Conservation (phyloP, 345 rosid genomes). For the Linum lewisii region DNA sequence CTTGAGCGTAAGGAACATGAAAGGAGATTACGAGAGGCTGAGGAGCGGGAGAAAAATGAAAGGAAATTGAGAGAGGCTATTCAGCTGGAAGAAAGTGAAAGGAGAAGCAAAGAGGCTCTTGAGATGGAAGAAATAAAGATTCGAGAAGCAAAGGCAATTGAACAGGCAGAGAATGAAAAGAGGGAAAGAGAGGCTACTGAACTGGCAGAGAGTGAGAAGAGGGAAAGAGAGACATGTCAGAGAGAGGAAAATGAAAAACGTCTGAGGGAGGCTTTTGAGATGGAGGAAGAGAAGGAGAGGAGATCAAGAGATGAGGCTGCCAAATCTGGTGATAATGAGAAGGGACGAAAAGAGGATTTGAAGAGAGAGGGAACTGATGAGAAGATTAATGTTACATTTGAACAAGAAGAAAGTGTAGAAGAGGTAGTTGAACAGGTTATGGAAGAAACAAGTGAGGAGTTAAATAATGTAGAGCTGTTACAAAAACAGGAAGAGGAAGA, state of each 20-base stretch:
- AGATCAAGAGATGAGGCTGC: slow-evolving; percentile 21
- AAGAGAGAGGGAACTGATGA: slow-evolving; percentile 30
- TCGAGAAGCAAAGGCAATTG: slow-evolving; percentile 31
- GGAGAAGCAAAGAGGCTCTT: slow-evolving; percentile 25
- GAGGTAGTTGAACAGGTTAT: not conserved
- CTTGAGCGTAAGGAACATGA: slow-evolving; percentile 28
- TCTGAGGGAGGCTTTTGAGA: slow-evolving; percentile 31
- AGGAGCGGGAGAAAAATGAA: slow-evolving; percentile 28
- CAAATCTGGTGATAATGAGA: slow-evolving; percentile 32
- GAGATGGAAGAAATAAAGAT: slow-evolving; percentile 41
- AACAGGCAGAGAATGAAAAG: slow-evolving; percentile 37
- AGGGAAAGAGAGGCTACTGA: not conserved
- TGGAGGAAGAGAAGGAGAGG: slow-evolving; percentile 36
- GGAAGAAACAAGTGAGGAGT: not conserved
- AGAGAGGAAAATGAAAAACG: slow-evolving; percentile 29
- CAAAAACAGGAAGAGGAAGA: not conserved
- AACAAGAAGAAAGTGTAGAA: slow-evolving; percentile 13
- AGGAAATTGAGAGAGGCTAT: slow-evolving; percentile 27
- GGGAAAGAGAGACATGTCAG: slow-evolving; percentile 18
- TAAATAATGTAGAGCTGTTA: not conserved
- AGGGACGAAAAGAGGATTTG: slow-evolving; percentile 18
- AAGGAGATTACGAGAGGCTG: slow-evolving; percentile 21
- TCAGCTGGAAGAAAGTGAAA: slow-evolving; percentile 33
- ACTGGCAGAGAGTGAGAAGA: slow-evolving; percentile 10
- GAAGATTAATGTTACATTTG: slow-evolving; percentile 21